Evolutionary conservation across 1,284 basidiomycete species (phyloP), one percentile per base, ranked within the genome.

Genomic region (Irpex sp.): DNA sequence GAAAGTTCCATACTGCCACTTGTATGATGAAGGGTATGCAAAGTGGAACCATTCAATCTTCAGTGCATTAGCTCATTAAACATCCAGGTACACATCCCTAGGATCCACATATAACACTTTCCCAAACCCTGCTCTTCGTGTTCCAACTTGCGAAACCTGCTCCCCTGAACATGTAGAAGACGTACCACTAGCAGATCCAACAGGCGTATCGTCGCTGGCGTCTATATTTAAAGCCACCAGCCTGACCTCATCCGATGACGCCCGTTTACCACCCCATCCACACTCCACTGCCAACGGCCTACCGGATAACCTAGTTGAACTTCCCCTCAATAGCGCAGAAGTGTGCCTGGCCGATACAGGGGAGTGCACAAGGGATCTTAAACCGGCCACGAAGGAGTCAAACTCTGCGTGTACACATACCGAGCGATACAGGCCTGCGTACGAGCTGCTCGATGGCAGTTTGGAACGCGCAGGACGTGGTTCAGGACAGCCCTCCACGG

Each of bases 41-140:
- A 65, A 55, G 57, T 21, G 57, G 57, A 8, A 51, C 13, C 39
- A 11, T 43, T 15, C 39, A 11, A 15, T 43, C 39, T 43, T 11
- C 15, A 9, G 15, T 43, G 39, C 39, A 15, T 15, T 43, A 43
- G 11, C 15, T 43, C 8, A 11, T 15, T 15, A 15, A 11, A 43
- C 8, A 43, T 43, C 8, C 66, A 96, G 94, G 36, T 99, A 97
- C 75, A 99, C 97, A 0, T 97, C 95, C 2, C 84, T 99, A 13
- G 97, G 97, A 21, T 97, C 95, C 15, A 96, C 93, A 0, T 93
- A 88, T 77, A 98, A 98, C 77, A 98, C 97, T 0, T 89, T 89
- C 69, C 94, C 88, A 0, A 99, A 99, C 70, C 97, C 97, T 0
- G 84, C 91, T 0, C 83, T 97, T 5, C 79, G 82, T 26, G 77